Evolutionary conservation across 805 yeast genomes (phyloP).

Genomic region (Monosporozyma servazzii): DNA sequence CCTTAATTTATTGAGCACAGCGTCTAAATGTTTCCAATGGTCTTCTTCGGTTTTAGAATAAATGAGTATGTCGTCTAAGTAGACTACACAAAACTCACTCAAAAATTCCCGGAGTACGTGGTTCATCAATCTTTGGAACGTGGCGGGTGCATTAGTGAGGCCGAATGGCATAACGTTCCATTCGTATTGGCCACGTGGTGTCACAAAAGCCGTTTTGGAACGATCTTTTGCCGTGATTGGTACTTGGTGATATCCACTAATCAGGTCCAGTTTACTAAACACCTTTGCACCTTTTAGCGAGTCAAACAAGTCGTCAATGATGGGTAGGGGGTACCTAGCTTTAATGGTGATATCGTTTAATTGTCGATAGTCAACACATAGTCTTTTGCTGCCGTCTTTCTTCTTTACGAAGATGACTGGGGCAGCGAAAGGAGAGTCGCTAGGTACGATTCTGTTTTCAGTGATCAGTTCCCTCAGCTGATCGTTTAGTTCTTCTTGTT

Average conservation of each 20-base stretch:
- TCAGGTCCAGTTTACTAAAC: constrained; percentile 7
- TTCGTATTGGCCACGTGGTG: constrained; percentile 11
- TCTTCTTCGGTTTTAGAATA: not conserved
- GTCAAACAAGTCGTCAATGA: constrained; percentile 1
- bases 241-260: constrained; percentile 12
- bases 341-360: constrained; percentile 5
- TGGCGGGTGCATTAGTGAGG: not conserved
- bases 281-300: not conserved
- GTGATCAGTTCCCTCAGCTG: not conserved
- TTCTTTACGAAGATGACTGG: constrained; percentile 3
- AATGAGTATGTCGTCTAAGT: constrained; percentile 3
- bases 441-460: not conserved
- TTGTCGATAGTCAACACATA: constrained; percentile 6
- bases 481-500: not conserved
- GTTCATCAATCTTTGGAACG: not conserved
- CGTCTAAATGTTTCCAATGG: not conserved
- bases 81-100: not conserved
- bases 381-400: constrained; percentile 1
- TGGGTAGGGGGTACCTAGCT: constrained; percentile 2
- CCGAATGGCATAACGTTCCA: constrained; percentile 12
- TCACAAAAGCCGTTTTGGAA: constrained; percentile 9
- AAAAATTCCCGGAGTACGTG: not conserved
- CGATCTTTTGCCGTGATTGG: constrained; percentile 7
- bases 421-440: constrained; percentile 1
- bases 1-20: not conserved